These are phyloP conservation scores for Alternaria infectoria DNA, from an alignment of 2,329 filamentous ascomycete genomes.

Conservation along the genomic window DNA sequence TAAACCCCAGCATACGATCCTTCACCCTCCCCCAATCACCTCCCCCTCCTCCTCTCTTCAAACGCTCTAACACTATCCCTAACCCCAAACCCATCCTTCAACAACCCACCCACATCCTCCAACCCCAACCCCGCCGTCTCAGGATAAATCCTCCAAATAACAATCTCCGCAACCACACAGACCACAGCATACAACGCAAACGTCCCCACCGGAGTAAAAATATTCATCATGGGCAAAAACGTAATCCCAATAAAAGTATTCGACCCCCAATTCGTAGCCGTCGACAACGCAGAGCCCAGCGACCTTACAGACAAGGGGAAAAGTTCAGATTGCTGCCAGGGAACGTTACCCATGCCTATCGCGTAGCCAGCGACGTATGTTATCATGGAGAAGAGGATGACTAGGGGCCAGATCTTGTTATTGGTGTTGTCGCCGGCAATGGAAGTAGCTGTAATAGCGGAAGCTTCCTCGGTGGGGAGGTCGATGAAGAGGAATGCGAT, in stretches of 20 bases:
- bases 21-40: not conserved
- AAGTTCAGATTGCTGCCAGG: slow-evolving; percentile 94
- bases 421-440: not conserved
- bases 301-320: slow-evolving; percentile 80
- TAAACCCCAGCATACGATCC: not conserved
- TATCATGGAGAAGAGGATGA: slow-evolving; percentile 78
- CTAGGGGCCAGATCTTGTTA: slow-evolving; percentile 28
- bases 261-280: slow-evolving; percentile 84
- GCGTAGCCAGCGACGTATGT: slow-evolving; percentile 87
- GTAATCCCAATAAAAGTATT: slow-evolving; percentile 88
- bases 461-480: slow-evolving; percentile 41
- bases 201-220: slow-evolving; percentile 73
- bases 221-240: slow-evolving; percentile 86
- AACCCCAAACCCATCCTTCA: slow-evolving; percentile 75
- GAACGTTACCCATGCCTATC: slow-evolving; percentile 86
- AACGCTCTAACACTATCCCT: slow-evolving; percentile 38
- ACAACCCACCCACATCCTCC: slow-evolving; percentile 76
- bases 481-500: slow-evolving; percentile 73
- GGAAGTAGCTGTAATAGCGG: slow-evolving; percentile 20
- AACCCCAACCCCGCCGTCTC: slow-evolving; percentile 83
- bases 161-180: slow-evolving; percentile 70
- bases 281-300: slow-evolving; percentile 73
- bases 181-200: slow-evolving; percentile 81
- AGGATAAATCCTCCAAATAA: slow-evolving; percentile 78
- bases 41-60: not conserved